phyloP scores from a whole-genome alignment of 164 flowering plant genomes.

The Brasenia schreberi region DNA sequence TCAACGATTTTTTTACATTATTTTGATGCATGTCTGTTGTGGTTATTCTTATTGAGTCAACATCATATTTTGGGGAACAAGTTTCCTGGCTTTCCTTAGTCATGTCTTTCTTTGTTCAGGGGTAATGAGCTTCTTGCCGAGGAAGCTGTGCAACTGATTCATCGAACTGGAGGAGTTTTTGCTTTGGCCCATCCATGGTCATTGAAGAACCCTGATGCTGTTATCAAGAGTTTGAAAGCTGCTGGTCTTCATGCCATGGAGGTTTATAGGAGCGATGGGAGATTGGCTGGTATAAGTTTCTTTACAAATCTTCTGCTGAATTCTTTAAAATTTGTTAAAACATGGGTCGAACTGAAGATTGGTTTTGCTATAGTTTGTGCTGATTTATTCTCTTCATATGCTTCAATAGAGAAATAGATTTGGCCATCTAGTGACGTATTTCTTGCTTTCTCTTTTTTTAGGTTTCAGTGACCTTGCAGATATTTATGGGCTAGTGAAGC shows the following conservation, averaged over 20 bases:
- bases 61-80: not conserved
- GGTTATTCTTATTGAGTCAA: not conserved
- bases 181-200: conserved; percentile 96
- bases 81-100: not conserved
- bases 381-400: not conserved
- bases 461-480: conserved; percentile 73
- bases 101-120: conserved; percentile 22
- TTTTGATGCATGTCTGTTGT: not conserved
- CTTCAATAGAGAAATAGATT: not conserved
- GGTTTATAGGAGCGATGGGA: conserved; percentile 88
- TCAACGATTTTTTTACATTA: not conserved
- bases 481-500: conserved; percentile 52
- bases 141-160: conserved; percentile 56
- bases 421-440: no score
- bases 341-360: no score
- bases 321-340: no score
- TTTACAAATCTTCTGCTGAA: not conserved
- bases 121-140: conserved; percentile 78
- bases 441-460: conserved; percentile 11
- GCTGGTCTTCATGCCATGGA: conserved; percentile 90
- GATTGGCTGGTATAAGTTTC: conserved; percentile 42
- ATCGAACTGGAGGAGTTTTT: conserved; percentile 69
- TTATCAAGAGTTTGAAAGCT: conserved; percentile 56
- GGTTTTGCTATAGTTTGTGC: not conserved
- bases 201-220: conserved; percentile 51